phyloP scores from a whole-genome alignment of 495 filamentous ascomycete species.

The Annulohypoxylon moriforme region DNA sequence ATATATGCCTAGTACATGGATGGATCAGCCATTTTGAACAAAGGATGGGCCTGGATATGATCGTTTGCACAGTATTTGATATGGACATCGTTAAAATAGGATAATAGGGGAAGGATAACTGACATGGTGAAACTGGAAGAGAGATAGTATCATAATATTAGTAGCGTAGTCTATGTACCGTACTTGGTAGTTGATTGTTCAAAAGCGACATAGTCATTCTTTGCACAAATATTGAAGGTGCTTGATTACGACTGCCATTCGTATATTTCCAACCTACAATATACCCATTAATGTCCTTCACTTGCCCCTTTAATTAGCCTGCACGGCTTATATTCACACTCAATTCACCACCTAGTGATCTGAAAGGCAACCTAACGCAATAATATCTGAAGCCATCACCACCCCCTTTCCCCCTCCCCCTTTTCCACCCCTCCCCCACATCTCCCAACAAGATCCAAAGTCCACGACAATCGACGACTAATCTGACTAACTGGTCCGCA shows the following conservation, averaged over 20 bases:
- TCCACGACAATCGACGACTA: too few species aligned
- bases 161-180: not conserved
- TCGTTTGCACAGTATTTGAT: not conserved
- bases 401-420: not conserved
- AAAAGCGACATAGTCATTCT: not conserved
- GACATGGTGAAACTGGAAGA: not conserved
- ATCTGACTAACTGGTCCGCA: too few species aligned
- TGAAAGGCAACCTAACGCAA: not conserved
- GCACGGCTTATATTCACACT: too few species aligned
- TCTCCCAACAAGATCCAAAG: too few species aligned
- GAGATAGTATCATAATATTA: not conserved
- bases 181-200: not conserved
- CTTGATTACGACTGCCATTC: too few species aligned
- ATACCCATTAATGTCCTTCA: too few species aligned
- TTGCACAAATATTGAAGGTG: not conserved
- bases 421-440: not conserved
- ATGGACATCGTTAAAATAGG: not conserved
- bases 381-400: conserved; percentile 17
- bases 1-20: not conserved
- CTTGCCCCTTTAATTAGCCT: too few species aligned
- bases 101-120: not conserved
- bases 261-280: too few species aligned
- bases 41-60: not conserved
- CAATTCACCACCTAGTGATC: too few species aligned
- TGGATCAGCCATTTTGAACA: not conserved